These are phyloP conservation scores for Sphagnum contortum DNA, from an alignment of 225 moss, liverwort and hornwort genomes.

Conservation along the genomic window DNA sequence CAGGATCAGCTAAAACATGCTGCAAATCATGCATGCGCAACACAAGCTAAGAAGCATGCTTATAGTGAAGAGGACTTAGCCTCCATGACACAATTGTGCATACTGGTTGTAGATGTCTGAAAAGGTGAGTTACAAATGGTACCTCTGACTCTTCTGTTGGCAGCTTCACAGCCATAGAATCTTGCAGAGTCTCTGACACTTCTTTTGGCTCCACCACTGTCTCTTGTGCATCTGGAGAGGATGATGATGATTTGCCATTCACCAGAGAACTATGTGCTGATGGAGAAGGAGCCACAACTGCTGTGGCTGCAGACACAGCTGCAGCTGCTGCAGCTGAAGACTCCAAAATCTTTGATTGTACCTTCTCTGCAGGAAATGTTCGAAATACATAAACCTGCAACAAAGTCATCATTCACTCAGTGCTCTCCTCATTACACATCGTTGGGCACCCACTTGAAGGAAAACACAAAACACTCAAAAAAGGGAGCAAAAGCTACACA, in stretches of 20 bases:
- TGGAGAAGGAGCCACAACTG: slow-evolving; percentile 25
- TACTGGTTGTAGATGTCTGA: too few relatives aligned
- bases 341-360: slow-evolving; percentile 33
- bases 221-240: not conserved
- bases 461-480: not conserved
- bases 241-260: too few relatives aligned
- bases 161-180: slow-evolving; percentile 12
- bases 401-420: too few relatives aligned
- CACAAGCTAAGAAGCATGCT: slow-evolving; percentile 3
- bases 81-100: too few relatives aligned
- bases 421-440: too few relatives aligned
- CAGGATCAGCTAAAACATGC: not conserved
- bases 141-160: slow-evolving; percentile 17
- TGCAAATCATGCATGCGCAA: slow-evolving; percentile 1
- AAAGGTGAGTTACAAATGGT: too few relatives aligned
- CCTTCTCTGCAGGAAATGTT: slow-evolving; percentile 37
- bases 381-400: slow-evolving; percentile 57
- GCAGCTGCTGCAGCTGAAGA: slow-evolving; percentile 47
- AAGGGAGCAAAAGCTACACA: slow-evolving; percentile 2
- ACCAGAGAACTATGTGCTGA: not conserved
- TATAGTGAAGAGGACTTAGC: too few relatives aligned
- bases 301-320: slow-evolving; percentile 45
- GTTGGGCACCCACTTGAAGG: not conserved
- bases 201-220: slow-evolving; percentile 6
- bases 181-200: slow-evolving; percentile 11